phyloP scores from a whole-genome alignment of 2,329 filamentous ascomycete species.

The Conoideocrella luteorostrata region DNA sequence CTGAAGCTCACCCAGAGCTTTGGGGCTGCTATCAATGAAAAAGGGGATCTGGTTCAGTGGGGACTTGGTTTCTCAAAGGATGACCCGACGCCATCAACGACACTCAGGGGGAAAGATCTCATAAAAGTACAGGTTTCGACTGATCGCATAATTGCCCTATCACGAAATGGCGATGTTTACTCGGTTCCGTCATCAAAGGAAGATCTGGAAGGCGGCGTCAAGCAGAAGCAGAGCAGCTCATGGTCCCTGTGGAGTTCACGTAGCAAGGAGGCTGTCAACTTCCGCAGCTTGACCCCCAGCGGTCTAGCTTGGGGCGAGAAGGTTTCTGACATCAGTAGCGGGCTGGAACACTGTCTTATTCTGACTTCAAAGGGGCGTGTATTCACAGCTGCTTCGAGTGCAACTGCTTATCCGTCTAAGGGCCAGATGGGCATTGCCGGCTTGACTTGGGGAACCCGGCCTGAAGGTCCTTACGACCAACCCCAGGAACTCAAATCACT shows the following conservation, averaged over 20 bases:
- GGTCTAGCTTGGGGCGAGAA: constrained; percentile 63
- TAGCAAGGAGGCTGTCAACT: constrained; percentile 48
- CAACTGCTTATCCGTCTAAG: constrained; percentile 67
- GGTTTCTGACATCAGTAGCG: constrained; percentile 66
- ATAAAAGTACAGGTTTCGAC: constrained; percentile 68
- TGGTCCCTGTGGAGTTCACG: constrained; percentile 67
- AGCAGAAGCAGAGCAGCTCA: constrained; percentile 48
- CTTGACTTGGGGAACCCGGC: constrained; percentile 71
- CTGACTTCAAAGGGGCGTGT: constrained; percentile 79
- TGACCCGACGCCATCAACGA: constrained; percentile 57
- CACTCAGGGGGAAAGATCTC: constrained; percentile 76
- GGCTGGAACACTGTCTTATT: constrained; percentile 79
- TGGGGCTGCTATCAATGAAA: constrained; percentile 80
- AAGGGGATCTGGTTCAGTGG: constrained; percentile 89
- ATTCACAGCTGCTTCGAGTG: constrained; percentile 80
- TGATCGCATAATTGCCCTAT: constrained; percentile 77
- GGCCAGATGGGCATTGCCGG: constrained; percentile 87
- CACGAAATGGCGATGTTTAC: constrained; percentile 70
- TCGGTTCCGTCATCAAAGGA: constrained; percentile 70
- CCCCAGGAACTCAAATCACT: constrained; percentile 73
- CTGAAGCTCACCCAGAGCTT: constrained; percentile 78
- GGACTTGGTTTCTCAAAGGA: constrained; percentile 67
- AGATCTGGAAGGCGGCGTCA: constrained; percentile 62
- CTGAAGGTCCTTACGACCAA: constrained; percentile 70
- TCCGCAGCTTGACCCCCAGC: constrained; percentile 63